Evolutionary conservation across 306 rosid genomes (phyloP).

Genomic region (Styphnolobium japonicum): DNA sequence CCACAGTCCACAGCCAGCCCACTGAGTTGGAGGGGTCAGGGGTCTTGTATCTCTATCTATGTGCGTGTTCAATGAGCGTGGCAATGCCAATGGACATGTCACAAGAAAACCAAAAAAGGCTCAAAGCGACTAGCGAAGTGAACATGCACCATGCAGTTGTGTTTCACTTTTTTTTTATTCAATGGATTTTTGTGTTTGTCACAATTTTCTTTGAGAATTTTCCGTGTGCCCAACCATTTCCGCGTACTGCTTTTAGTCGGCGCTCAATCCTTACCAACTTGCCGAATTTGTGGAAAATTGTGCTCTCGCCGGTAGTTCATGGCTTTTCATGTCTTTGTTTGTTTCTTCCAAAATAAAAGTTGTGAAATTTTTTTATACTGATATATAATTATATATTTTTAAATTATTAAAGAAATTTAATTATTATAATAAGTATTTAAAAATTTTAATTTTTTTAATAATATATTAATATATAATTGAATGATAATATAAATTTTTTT

Average conservation of each 20-base stretch:
- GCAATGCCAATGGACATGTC: background rate
- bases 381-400: too few species aligned
- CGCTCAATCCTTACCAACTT: conserved; percentile 18
- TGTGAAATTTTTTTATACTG: too few species aligned
- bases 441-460: too few species aligned
- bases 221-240: conserved; percentile 37
- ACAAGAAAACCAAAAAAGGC: background rate
- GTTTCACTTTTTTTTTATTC: background rate
- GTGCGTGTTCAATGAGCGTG: conserved; percentile 24
- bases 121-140: background rate
- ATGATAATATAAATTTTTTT: too few species aligned
- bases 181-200: background rate
- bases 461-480: too few species aligned
- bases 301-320: background rate
- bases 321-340: background rate
- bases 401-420: too few species aligned
- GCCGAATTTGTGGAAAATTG: conserved; percentile 30
- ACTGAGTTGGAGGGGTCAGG: background rate
- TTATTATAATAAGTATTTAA: too few species aligned
- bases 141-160: background rate
- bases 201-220: conserved; percentile 1
- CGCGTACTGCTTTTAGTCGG: conserved; percentile 30
- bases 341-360: too few species aligned
- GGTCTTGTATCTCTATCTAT: background rate
- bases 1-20: background rate